These are phyloP conservation scores for Lactifluus pinguis DNA, from an alignment of 768 basidiomycete species.

Conservation along the genomic window DNA sequence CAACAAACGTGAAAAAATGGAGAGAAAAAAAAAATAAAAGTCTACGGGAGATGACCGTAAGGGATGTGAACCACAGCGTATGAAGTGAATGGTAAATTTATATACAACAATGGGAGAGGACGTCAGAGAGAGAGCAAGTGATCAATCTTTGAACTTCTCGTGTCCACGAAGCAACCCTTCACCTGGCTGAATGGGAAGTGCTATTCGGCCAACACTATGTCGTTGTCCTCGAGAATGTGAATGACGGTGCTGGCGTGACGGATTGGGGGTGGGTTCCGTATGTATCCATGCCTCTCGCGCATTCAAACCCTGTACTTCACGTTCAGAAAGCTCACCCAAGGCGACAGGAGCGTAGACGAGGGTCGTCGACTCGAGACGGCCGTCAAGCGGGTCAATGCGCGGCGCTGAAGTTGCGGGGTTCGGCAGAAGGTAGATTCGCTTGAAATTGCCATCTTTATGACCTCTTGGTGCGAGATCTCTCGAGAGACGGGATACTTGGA, in stretches of 20 bases:
- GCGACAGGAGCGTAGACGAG: slow-evolving; percentile 70
- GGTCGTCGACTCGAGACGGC: background rate
- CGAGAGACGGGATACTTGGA: slow-evolving; percentile 41
- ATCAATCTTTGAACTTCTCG: slow-evolving; percentile 18
- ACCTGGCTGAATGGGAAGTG: slow-evolving; percentile 35
- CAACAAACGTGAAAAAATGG: slow-evolving; percentile 5
- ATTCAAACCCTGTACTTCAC: slow-evolving; percentile 41
- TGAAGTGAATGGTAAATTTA: background rate
- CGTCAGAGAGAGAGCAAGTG: background rate
- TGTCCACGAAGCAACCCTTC: slow-evolving; percentile 37
- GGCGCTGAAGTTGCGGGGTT: slow-evolving; percentile 26
- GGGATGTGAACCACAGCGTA: background rate
- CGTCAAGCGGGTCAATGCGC: background rate
- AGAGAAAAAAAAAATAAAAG: background rate
- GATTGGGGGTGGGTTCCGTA: slow-evolving; percentile 12
- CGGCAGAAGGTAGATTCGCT: slow-evolving; percentile 60
- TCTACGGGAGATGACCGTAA: background rate
- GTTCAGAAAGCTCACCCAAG: slow-evolving; percentile 43
- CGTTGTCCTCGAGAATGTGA: slow-evolving; percentile 19
- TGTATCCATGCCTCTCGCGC: slow-evolving; percentile 62
- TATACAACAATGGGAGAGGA: background rate
- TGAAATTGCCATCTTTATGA: slow-evolving; percentile 29
- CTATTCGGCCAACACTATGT: slow-evolving; percentile 19
- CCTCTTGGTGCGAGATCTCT: slow-evolving; percentile 16
- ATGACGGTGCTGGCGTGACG: slow-evolving; percentile 23